Evolutionary conservation across 345 rosid genomes (phyloP).

Genomic region (Lepidium didymum): DNA sequence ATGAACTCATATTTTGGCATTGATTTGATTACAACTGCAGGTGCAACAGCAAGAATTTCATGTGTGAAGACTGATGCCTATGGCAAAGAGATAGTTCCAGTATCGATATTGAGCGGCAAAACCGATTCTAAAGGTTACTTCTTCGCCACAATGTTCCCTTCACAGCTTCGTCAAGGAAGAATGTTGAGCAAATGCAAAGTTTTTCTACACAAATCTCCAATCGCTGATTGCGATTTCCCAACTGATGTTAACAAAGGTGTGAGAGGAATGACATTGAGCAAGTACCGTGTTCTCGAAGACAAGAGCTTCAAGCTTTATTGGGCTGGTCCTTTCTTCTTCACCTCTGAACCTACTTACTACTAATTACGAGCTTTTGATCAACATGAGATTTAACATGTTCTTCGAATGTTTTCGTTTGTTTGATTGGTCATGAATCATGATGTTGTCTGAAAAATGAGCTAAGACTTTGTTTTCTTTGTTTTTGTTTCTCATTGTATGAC

Average conservation of each 20-base stretch:
- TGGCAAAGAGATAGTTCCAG: slow-evolving; percentile 45
- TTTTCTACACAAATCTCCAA: slow-evolving; percentile 42
- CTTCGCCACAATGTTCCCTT: slow-evolving; percentile 36
- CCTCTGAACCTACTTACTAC: slow-evolving; percentile 35
- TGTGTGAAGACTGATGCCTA: slow-evolving; percentile 37
- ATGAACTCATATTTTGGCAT: neutral
- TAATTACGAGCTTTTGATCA: neutral
- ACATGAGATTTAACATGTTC: neutral
- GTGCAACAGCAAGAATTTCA: slow-evolving; percentile 48
- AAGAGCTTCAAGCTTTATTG: slow-evolving; percentile 38
- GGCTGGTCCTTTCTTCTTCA: slow-evolving; percentile 31
- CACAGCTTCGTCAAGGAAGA: slow-evolving; percentile 25
- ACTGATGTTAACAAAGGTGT: slow-evolving; percentile 46
- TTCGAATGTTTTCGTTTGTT: slow-evolving; percentile 7
- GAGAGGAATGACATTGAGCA: slow-evolving; percentile 33
- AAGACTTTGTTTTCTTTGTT: slow-evolving; percentile 17
- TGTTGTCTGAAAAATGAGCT: slow-evolving; percentile 7
- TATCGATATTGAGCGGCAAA: slow-evolving; percentile 36
- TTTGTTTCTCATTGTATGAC: neutral
- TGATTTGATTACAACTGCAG: slow-evolving; percentile 16
- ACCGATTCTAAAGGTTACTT: slow-evolving; percentile 51
- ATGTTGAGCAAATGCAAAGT: slow-evolving; percentile 48
- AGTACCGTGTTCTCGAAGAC: slow-evolving; percentile 38
- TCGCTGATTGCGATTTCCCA: slow-evolving; percentile 37
- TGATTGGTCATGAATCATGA: slow-evolving; percentile 12